Conservation (phyloP, 176 grass and related monocot species). For the Musa acuminata region DNA sequence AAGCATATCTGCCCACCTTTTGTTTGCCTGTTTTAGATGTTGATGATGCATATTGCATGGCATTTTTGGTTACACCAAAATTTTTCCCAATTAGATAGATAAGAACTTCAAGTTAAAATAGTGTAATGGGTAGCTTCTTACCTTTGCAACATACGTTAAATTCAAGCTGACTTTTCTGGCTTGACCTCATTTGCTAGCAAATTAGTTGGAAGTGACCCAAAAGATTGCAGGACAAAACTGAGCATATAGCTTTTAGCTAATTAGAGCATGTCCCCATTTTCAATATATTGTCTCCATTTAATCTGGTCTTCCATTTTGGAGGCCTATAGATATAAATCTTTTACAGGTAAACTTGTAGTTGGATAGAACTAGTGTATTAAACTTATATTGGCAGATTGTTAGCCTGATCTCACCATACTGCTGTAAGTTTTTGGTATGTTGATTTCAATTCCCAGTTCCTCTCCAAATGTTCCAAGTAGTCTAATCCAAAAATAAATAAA, state of each 20-base stretch:
- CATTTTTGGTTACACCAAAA: not conserved
- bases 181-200: not conserved
- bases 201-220: not conserved
- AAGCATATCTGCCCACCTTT: slow-evolving; percentile 11
- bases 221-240: not conserved
- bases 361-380: not conserved
- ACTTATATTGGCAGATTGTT: not conserved
- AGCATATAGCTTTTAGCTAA: not conserved
- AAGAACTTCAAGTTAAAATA: not conserved
- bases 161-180: not conserved
- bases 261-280: not conserved
- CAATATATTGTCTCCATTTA: not conserved
- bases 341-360: not conserved
- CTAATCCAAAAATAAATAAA: too few relatives aligned
- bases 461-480: not conserved
- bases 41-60: not conserved
- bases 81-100: not conserved
- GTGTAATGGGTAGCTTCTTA: not conserved
- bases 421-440: not conserved
- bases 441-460: not conserved
- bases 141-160: not conserved
- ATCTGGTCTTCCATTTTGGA: not conserved
- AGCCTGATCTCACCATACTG: too few relatives aligned
- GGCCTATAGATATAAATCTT: not conserved
- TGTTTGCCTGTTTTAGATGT: not conserved